Base-by-base conservation (phyloP, 2,329 filamentous ascomycete genomes). In the Beauveria sp. region DNA sequence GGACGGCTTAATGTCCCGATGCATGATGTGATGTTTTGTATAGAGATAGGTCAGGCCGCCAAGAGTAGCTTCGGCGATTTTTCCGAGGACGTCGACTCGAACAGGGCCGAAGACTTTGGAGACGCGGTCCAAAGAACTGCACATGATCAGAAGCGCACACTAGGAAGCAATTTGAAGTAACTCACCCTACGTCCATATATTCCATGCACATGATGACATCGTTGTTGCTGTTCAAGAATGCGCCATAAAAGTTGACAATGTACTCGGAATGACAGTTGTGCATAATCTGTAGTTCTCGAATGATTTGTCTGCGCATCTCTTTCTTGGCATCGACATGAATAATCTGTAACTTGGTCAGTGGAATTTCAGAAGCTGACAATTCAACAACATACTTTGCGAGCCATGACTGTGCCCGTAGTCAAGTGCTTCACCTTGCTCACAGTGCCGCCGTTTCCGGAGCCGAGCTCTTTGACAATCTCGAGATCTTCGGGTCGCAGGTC, bases 121-220 rank as follows among this genome's bases (percentile, higher is more conserved):
- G 64, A 99, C 91, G 67, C 90, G 86, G 75, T 99, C 95, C 56
- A 99, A 86, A 30, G 95, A 90, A 57, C 95, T 97, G 72, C n/a
- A 43, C 9, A 7, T 24, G 24, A 5, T 57, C 16, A 55, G 58
- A 50, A 30, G 50, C 9, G 30, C 18, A 45, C 7, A 50, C 22
- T 49, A 8, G 12, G 8, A 58, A n/a, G 12, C 10, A 22, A 6
- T 50, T 52, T 9, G 10, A 18, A 46, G 4, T 38, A 45, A 79
- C 90, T 76, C 83, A 98, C 95, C 95, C 95, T 73, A 93, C 91
- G 76, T 99, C 95, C 91, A 96, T 96, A 73, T 99, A 98, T 75
- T 99, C 95, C 95, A 99, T 99, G 75, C 95, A 99, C 88, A 99
- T 93, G 68, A 98, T 96, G 63, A 99, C 96, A 77, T 99, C 95